A percentile compares a stretch with the other conserved stretches of the same genome.
Conservation (phyloP, 176 grass and related monocot species). For the Oryza glaberrima region DNA sequence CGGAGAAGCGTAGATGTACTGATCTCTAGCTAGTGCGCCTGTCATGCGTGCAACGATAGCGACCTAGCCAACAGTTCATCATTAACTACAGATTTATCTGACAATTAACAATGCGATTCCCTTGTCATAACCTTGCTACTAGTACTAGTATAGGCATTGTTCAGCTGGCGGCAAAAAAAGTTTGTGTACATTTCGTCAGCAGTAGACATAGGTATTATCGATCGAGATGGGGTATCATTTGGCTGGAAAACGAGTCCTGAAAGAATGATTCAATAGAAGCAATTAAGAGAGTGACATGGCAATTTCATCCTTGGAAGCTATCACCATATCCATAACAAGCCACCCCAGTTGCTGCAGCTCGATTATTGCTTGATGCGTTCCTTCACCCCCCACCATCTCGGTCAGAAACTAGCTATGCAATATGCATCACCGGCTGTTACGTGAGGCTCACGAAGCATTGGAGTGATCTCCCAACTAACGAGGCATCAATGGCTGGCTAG, state of each 20-base stretch:
- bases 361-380: neutral
- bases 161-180: neutral
- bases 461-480: neutral
- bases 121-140: neutral
- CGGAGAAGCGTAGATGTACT: neutral
- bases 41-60: neutral
- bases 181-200: neutral
- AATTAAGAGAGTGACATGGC: constrained; percentile 16
- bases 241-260: neutral
- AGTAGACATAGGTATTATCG: neutral
- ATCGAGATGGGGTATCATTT: neutral
- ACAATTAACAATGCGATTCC: neutral
- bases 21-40: neutral
- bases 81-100: neutral
- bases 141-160: too few relatives aligned
- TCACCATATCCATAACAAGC: neutral
- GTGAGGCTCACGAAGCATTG: neutral
- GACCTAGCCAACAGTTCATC: neutral
- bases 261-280: too few relatives aligned
- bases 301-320: constrained; percentile 41
- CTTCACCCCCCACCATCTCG: neutral
- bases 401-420: neutral
- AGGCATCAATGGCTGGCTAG: neutral
- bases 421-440: neutral
- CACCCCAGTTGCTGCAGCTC: neutral